Evolutionary conservation across 805 yeast species (phyloP).

Genomic region (Metschnikowia lachancei): DNA sequence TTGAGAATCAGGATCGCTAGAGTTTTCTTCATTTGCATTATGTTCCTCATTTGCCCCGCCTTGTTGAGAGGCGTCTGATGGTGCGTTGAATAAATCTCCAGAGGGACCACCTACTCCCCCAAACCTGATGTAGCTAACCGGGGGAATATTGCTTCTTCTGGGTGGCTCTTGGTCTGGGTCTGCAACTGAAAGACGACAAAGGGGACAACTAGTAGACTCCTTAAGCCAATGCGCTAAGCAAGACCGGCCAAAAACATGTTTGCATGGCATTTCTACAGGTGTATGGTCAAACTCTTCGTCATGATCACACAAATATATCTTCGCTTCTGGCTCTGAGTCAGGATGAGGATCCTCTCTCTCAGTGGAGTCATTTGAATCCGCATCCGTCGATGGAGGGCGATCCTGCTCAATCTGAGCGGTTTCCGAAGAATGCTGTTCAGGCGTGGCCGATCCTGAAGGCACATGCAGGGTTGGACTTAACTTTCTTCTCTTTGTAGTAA

Average conservation of each 20-base stretch:
- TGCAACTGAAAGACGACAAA: slow-evolving; percentile 58
- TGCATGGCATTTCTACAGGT: slow-evolving; percentile 78
- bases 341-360: background rate
- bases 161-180: slow-evolving; percentile 10
- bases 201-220: slow-evolving; percentile 74
- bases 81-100: background rate
- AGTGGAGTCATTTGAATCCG: background rate
- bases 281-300: slow-evolving; percentile 43
- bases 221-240: slow-evolving; percentile 85
- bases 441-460: slow-evolving; percentile 13
- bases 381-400: slow-evolving; percentile 1
- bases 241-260: slow-evolving; percentile 81
- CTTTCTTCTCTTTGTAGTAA: slow-evolving; percentile 16
- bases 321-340: slow-evolving; percentile 5
- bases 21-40: background rate
- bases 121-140: slow-evolving; percentile 17
- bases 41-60: background rate
- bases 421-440: slow-evolving; percentile 5
- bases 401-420: slow-evolving; percentile 9
- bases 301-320: slow-evolving; percentile 16
- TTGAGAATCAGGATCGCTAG: background rate
- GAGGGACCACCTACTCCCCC: slow-evolving; percentile 12
- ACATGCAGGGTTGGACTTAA: slow-evolving; percentile 13
- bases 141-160: background rate
- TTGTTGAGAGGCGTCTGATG: slow-evolving; percentile 2